Evolutionary conservation across 106 monocot genomes (phyloP).

Genomic region (Narthecium ossifragum): DNA sequence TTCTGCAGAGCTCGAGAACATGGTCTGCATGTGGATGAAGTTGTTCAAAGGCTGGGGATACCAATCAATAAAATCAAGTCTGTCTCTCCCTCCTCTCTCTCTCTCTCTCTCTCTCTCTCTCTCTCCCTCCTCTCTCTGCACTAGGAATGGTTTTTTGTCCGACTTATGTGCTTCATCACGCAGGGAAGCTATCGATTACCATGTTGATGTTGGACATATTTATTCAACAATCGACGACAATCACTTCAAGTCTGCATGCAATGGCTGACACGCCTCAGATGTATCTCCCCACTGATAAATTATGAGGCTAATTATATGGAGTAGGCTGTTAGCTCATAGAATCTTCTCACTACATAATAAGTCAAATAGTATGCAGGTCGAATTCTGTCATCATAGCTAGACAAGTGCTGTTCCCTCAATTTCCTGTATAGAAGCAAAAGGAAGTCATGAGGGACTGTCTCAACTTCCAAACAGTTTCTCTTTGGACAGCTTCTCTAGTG

Average conservation of each 20-base stretch:
- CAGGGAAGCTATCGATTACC: constrained; percentile 67
- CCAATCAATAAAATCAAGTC: constrained; percentile 46
- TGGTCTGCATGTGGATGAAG: constrained; percentile 69
- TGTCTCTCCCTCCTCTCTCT: constrained; percentile 6
- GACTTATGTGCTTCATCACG: background rate
- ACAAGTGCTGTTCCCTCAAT: too few species aligned
- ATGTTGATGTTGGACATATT: constrained; percentile 67
- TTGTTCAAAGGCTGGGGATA: constrained; percentile 30
- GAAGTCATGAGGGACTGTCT: too few species aligned
- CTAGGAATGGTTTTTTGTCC: background rate
- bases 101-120: constrained; percentile 4
- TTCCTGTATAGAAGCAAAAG: too few species aligned
- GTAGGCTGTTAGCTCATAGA: too few species aligned
- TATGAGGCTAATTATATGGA: too few species aligned
- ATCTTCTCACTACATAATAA: too few species aligned
- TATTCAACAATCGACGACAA: constrained; percentile 84
- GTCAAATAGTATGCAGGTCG: too few species aligned
- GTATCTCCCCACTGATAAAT: background rate
- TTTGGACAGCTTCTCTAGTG: too few species aligned
- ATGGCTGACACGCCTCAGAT: constrained; percentile 26
- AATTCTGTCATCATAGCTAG: too few species aligned
- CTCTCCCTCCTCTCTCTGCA: background rate
- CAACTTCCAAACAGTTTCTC: too few species aligned
- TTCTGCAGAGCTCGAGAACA: constrained; percentile 43
- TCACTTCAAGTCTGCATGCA: constrained; percentile 64